phyloP scores from a whole-genome alignment of 2,329 filamentous ascomycete species.

The Fusarium piperis region DNA sequence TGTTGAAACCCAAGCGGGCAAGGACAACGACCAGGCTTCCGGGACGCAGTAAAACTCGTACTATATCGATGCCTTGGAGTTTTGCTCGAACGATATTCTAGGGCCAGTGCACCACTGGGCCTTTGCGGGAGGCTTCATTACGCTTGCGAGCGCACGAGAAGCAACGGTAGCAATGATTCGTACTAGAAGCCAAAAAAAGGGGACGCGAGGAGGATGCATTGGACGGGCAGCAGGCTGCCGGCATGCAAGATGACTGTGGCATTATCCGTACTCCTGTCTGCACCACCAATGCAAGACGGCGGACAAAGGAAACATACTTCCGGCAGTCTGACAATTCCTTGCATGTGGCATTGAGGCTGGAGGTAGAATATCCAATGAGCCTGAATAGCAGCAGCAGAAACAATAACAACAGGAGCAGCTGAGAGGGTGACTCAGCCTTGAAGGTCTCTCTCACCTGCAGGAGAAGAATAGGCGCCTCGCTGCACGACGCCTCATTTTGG shows the following conservation, averaged over 20 bases:
- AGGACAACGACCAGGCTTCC: conserved; percentile 25
- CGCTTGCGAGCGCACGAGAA: conserved; percentile 26
- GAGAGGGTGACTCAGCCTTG: conserved; percentile 20
- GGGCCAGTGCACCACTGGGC: conserved; percentile 31
- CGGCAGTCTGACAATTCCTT: not conserved
- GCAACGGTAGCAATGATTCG: conserved; percentile 19
- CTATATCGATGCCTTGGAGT: conserved; percentile 15
- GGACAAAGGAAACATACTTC: conserved; percentile 18
- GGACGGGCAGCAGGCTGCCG: not conserved
- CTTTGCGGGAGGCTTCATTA: conserved; percentile 31
- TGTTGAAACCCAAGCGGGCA: conserved; percentile 18
- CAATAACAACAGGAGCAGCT: not conserved
- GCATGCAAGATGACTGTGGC: conserved; percentile 30
- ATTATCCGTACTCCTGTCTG: conserved; percentile 15
- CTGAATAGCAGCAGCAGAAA: conserved; percentile 1
- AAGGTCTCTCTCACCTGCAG: conserved; percentile 16
- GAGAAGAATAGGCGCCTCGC: conserved; percentile 13
- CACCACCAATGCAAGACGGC: conserved; percentile 1
- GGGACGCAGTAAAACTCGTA: conserved; percentile 26
- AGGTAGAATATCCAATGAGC: not conserved
- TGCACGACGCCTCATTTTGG: conserved; percentile 5
- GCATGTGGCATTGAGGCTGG: not conserved
- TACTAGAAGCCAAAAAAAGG: conserved; percentile 19
- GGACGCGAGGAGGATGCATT: conserved; percentile 10
- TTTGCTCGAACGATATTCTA: conserved; percentile 35